phyloP scores from a whole-genome alignment of 164 flowering plant genomes.

The Tetracentron sinense region DNA sequence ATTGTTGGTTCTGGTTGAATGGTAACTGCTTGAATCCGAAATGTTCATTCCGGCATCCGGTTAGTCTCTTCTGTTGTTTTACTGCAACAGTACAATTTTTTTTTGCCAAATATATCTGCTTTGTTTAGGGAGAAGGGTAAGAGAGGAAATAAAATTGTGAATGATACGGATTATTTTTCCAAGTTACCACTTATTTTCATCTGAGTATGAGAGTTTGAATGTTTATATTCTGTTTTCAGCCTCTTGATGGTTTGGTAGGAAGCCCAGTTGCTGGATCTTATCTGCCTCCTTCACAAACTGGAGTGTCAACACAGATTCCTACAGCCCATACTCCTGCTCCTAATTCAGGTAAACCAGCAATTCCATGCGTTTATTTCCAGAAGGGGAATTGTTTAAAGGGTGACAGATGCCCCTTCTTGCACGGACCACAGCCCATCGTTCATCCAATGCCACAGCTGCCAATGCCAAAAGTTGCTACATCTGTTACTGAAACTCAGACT shows the following conservation, averaged over 20 bases:
- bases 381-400: slow-evolving; percentile 82
- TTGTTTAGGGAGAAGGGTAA: too few relatives aligned
- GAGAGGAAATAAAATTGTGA: not conserved
- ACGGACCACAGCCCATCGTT: slow-evolving; percentile 36
- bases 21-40: slow-evolving; percentile 85
- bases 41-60: slow-evolving; percentile 87
- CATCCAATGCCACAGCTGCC: slow-evolving; percentile 31
- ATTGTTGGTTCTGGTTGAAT: slow-evolving; percentile 86
- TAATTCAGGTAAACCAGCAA: slow-evolving; percentile 53
- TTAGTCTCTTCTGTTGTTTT: slow-evolving; percentile 30
- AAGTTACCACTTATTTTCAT: not conserved
- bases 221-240: slow-evolving; percentile 40
- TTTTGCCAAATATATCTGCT: too few relatives aligned
- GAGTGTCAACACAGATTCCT: slow-evolving; percentile 19
- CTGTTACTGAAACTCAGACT: slow-evolving; percentile 30
- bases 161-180: not conserved
- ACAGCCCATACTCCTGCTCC: slow-evolving; percentile 20
- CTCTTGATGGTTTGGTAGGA: slow-evolving; percentile 75
- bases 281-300: slow-evolving; percentile 29
- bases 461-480: slow-evolving; percentile 19
- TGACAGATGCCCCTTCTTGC: slow-evolving; percentile 69
- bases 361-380: slow-evolving; percentile 74
- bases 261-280: slow-evolving; percentile 35
- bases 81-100: too few relatives aligned
- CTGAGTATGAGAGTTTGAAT: not conserved